Percentiles rank a stretch among this genome's conserved stretches.
Conservation (phyloP, 2,329 filamentous ascomycete genomes). For the Hypoxylon sp. region DNA sequence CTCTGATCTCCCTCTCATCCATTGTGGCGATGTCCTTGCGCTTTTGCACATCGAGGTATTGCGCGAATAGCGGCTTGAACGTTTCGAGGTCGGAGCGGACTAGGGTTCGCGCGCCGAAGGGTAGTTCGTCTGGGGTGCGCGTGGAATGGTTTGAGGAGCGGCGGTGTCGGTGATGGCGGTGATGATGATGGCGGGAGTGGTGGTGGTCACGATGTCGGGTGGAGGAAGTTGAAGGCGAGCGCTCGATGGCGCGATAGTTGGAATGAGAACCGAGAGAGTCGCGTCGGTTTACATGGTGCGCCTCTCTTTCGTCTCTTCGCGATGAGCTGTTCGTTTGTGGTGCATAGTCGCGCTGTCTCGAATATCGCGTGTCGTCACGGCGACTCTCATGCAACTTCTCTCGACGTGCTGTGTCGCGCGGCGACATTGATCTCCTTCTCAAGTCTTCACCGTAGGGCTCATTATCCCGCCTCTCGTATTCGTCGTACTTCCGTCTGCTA, state of each 20-base stretch:
- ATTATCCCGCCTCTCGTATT: conserved; percentile 17
- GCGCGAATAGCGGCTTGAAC: conserved; percentile 81
- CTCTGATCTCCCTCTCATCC: conserved; percentile 80
- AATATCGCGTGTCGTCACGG: conserved; percentile 16
- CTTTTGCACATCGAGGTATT: conserved; percentile 93
- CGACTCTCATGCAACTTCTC: conserved; percentile 6
- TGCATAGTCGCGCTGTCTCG: conserved; percentile 7
- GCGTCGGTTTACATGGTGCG: neutral
- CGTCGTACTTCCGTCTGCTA: conserved; percentile 37
- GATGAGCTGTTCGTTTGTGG: conserved; percentile 10
- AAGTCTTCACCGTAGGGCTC: neutral
- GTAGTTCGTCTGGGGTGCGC: conserved; percentile 62
- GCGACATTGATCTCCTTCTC: conserved; percentile 41
- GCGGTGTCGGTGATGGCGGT: conserved; percentile 55
- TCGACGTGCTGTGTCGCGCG: conserved; percentile 21
- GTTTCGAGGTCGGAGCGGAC: conserved; percentile 75
- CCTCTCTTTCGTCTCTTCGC: conserved; percentile 11
- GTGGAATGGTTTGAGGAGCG: conserved; percentile 33
- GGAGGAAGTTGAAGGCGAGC: conserved; percentile 30
- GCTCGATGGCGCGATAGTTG: conserved; percentile 4
- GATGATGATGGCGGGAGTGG: conserved; percentile 52
- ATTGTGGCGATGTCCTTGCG: conserved; percentile 77
- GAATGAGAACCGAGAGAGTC: neutral
- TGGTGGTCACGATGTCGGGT: conserved; percentile 29
- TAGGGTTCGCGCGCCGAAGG: conserved; percentile 75